These are phyloP conservation scores for Wickerhamiella azyma DNA, from an alignment of 805 yeast species.

Conservation along the genomic window DNA sequence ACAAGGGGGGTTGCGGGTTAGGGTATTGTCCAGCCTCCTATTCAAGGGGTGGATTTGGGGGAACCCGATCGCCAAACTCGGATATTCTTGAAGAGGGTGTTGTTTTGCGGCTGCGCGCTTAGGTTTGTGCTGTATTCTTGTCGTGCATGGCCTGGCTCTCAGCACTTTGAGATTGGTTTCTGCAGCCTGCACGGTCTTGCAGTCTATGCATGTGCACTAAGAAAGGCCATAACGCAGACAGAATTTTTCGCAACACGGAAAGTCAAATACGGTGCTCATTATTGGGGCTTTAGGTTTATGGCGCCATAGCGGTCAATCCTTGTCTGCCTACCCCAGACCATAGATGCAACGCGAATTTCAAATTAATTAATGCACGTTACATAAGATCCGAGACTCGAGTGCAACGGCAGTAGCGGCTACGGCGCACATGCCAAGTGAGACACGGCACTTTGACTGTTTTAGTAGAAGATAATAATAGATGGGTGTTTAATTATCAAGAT, in stretches of 20 bases:
- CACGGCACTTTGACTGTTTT: neutral
- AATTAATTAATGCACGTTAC: slow-evolving; percentile 4
- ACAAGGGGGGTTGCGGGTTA: neutral
- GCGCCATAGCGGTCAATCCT: no score
- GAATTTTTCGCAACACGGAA: no score
- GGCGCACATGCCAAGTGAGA: neutral
- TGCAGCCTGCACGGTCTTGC: slow-evolving; percentile 1
- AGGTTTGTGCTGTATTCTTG: neutral
- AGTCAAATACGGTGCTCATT: no score
- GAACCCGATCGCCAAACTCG: neutral
- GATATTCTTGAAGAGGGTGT: neutral
- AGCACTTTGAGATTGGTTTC: neutral
- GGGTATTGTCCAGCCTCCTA: neutral
- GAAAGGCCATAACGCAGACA: neutral
- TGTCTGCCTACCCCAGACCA: no score
- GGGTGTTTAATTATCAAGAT: no score
- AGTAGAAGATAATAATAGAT: neutral
- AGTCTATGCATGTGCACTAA: slow-evolving; percentile 7
- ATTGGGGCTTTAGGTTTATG: no score
- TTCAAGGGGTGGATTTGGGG: neutral
- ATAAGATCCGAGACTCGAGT: neutral
- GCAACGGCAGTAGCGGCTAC: neutral
- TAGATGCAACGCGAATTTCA: slow-evolving; percentile 1
- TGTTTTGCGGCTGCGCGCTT: neutral
- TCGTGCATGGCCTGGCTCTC: neutral